Evolutionary conservation across 2,329 filamentous ascomycete species (phyloP), one percentile per base, ranked within the genome.

Genomic region (Epichloe sp.): DNA sequence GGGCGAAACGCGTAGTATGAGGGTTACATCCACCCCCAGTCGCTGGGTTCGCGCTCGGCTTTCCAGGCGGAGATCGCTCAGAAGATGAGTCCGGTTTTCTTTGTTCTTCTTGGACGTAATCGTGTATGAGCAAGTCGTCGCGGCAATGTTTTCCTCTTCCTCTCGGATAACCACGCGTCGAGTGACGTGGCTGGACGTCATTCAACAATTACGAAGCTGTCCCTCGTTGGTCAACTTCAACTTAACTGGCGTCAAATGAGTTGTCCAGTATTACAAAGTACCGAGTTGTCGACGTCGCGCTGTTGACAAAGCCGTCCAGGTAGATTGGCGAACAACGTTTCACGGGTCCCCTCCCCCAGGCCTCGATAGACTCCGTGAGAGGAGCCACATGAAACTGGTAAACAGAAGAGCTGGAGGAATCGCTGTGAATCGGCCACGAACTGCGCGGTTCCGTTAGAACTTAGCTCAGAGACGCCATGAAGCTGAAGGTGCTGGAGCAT

Each of bases 341-440:
- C 51, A 49, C 44, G 46, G 48, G 56, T 54, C 55, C 57, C 56
- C 60, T 58, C 57, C 58, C 58, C 59, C 60, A 56, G 50, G 56
- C 57, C 58, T 52, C 51, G 48, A 53, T 52, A 45, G 48, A 45
- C 42, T 44, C 51, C 45, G 51, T 45, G 50, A 55, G 50, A 43
- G 44, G 51, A 52, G 50, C 54, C 52, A 55, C 58, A 60, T 59
- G 52, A 55, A 53, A 31, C 3, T 26, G 41, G 17, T 49, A 21
- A 4, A 10, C 5, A 14, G 34, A 26, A 15, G 35, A 49, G 41
- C 34, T 34, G 48, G 31, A 10, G 40, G 36, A 7, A 8, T 34
- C 4, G 46, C 21, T 10, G n/a, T 41, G 23, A 15, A 38, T 17
- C 38, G 45, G 19, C 31, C 12, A 47, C 5, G 34, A 47, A 5